phyloP scores from a whole-genome alignment of 768 basidiomycete genomes.

The Agrocybe praecox region DNA sequence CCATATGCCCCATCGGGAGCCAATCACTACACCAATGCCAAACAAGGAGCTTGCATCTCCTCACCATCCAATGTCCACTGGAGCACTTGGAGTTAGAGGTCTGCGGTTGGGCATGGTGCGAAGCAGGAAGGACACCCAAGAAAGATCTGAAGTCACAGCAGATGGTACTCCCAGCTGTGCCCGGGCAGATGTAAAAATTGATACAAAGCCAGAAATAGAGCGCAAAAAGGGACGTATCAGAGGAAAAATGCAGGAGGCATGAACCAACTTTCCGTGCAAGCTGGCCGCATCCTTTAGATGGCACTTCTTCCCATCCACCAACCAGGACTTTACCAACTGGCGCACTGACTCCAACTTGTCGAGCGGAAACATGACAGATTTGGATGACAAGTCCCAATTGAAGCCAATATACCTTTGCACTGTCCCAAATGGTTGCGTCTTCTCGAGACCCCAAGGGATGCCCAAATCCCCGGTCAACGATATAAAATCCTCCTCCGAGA shows the following conservation, averaged over 20 bases:
- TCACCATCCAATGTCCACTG: constrained; percentile 22
- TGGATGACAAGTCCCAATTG: constrained; percentile 12
- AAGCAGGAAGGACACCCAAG: constrained; percentile 30
- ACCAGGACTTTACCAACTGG: not conserved
- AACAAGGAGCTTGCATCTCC: constrained; percentile 41
- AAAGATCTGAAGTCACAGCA: constrained; percentile 23
- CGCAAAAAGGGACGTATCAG: constrained; percentile 30
- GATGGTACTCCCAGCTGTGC: constrained; percentile 3
- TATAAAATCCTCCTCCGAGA: constrained; percentile 21
- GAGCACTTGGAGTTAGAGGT: constrained; percentile 9
- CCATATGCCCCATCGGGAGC: constrained; percentile 32
- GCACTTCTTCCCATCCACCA: constrained; percentile 19
- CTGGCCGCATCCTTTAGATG: constrained; percentile 22
- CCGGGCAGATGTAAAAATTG: constrained; percentile 17
- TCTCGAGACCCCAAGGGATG: constrained; percentile 17
- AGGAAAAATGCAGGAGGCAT: constrained; percentile 28
- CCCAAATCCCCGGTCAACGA: constrained; percentile 4
- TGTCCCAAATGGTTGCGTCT: not conserved
- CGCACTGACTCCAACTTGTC: constrained; percentile 15
- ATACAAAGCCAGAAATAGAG: constrained; percentile 24
- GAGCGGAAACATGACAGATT: constrained; percentile 21
- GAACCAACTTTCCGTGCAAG: constrained; percentile 36
- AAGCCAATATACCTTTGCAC: constrained; percentile 15
- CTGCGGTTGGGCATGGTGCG: constrained; percentile 2
- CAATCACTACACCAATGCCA: constrained; percentile 38